A percentile compares a stretch with the other conserved stretches of the same genome.
Conservation (phyloP, 495 filamentous ascomycete species). For the Parmelia sp. region DNA sequence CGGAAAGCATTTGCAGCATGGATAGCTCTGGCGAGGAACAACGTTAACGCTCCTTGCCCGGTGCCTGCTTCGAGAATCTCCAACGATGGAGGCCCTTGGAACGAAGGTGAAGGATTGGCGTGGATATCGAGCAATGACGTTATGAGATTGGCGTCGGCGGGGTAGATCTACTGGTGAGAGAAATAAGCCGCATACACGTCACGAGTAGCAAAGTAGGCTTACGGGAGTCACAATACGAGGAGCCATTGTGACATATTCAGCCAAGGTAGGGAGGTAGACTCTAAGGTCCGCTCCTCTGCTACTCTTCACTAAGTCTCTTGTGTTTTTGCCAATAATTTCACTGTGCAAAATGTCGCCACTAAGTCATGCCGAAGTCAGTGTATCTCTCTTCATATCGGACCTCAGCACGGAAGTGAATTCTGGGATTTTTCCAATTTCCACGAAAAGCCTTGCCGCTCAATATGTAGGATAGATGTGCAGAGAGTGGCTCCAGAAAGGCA, state of each 20-base stretch:
- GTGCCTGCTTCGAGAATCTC: constrained; percentile 80
- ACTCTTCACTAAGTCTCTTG: constrained; percentile 49
- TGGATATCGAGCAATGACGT: constrained; percentile 70
- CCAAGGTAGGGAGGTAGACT: constrained; percentile 57
- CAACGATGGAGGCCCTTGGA: constrained; percentile 30
- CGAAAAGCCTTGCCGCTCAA: neutral
- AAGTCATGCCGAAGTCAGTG: neutral
- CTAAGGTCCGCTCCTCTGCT: constrained; percentile 47
- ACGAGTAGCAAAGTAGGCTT: constrained; percentile 12
- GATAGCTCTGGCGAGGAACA: constrained; percentile 57
- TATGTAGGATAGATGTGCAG: neutral
- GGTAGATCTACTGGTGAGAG: constrained; percentile 56
- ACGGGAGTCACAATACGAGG: constrained; percentile 67
- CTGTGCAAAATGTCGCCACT: constrained; percentile 48
- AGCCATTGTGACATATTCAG: constrained; percentile 60
- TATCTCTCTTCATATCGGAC: neutral
- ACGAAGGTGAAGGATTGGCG: constrained; percentile 31
- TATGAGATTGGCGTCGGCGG: constrained; percentile 63
- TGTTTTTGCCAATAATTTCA: constrained; percentile 56
- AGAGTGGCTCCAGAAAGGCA: neutral
- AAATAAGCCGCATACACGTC: neutral
- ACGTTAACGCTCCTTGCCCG: constrained; percentile 68
- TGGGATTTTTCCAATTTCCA: neutral
- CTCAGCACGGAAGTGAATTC: neutral
- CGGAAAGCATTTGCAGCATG: constrained; percentile 58